These are phyloP conservation scores for Tylopilus felleus DNA, from an alignment of 768 basidiomycete genomes.

Conservation along the genomic window DNA sequence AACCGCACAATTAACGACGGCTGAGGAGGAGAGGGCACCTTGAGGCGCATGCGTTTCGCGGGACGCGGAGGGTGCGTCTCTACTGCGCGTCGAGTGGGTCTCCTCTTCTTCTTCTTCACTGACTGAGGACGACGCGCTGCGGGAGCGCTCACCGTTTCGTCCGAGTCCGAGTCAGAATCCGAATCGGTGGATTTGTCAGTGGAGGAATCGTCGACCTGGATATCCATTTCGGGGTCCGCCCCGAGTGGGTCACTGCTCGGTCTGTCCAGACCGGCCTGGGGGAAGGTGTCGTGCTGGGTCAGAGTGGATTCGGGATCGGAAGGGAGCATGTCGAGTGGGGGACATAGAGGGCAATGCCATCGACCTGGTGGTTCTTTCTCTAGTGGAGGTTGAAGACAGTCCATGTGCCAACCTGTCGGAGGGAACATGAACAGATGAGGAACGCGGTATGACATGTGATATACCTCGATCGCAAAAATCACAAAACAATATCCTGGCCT, in stretches of 20 bases:
- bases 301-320: constrained; percentile 2
- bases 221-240: constrained; percentile 30
- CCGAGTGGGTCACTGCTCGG: constrained; percentile 26
- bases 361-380: constrained; percentile 67
- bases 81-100: constrained; percentile 24
- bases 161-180: constrained; percentile 30
- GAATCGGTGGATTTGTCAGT: constrained; percentile 33
- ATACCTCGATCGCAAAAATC: constrained; percentile 91
- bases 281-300: constrained; percentile 41
- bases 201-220: constrained; percentile 36
- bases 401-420: constrained; percentile 74
- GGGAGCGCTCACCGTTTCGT: constrained; percentile 17
- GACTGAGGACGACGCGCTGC: constrained; percentile 11
- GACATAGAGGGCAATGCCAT: constrained; percentile 74
- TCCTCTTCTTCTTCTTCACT: constrained; percentile 26
- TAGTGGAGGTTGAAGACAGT: constrained; percentile 73
- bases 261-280: constrained; percentile 30
- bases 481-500: constrained; percentile 86
- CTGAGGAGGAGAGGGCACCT: constrained; percentile 34
- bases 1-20: constrained; percentile 46
- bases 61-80: constrained; percentile 29
- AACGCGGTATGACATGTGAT: constrained; percentile 7
- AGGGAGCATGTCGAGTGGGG: constrained; percentile 26
- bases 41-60: constrained; percentile 47
- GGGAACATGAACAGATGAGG: constrained; percentile 2